These are phyloP conservation scores for Rutstroemia sp. DNA, from an alignment of 2,329 filamentous ascomycete genomes.

Conservation along the genomic window DNA sequence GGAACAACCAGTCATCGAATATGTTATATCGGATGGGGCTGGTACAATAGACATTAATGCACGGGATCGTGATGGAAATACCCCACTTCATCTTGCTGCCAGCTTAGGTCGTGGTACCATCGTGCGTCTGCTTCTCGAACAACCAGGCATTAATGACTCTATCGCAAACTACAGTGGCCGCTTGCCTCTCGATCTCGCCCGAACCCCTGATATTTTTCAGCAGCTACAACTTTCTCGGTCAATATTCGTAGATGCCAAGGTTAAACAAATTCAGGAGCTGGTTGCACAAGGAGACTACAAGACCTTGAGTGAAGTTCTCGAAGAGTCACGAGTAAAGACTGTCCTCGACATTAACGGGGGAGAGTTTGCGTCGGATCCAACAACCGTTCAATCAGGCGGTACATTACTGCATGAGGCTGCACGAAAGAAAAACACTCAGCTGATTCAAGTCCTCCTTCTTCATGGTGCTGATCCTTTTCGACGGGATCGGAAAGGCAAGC, in stretches of 20 bases:
- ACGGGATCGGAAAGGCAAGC: conserved; percentile 87
- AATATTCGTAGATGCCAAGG: conserved; percentile 79
- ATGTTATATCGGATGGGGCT: conserved; percentile 72
- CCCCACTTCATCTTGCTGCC: conserved; percentile 81
- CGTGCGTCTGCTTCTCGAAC: conserved; percentile 76
- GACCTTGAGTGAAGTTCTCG: conserved; percentile 67
- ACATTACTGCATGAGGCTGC: conserved; percentile 91
- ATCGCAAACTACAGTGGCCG: conserved; percentile 78
- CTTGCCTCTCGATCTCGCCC: conserved; percentile 78
- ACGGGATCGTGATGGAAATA: conserved; percentile 89
- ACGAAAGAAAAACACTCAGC: conserved; percentile 73
- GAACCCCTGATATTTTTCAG: conserved; percentile 93
- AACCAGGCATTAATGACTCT: conserved; percentile 80
- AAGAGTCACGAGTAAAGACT: conserved; percentile 78
- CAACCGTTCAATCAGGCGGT: conserved; percentile 75
- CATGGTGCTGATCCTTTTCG: conserved; percentile 96
- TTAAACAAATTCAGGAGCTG: conserved; percentile 75
- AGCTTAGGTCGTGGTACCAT: conserved; percentile 71
- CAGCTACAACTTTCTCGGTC: conserved; percentile 85
- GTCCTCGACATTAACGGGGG: conserved; percentile 87
- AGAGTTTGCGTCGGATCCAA: conserved; percentile 76
- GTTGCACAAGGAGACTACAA: conserved; percentile 69
- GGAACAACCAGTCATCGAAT: conserved; percentile 86
- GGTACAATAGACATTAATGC: conserved; percentile 74
- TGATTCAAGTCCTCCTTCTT: conserved; percentile 84